Evolutionary conservation across 2,329 filamentous ascomycete species (phyloP), one percentile per base, ranked within the genome.

Genomic region (Xylariaceae sp.): DNA sequence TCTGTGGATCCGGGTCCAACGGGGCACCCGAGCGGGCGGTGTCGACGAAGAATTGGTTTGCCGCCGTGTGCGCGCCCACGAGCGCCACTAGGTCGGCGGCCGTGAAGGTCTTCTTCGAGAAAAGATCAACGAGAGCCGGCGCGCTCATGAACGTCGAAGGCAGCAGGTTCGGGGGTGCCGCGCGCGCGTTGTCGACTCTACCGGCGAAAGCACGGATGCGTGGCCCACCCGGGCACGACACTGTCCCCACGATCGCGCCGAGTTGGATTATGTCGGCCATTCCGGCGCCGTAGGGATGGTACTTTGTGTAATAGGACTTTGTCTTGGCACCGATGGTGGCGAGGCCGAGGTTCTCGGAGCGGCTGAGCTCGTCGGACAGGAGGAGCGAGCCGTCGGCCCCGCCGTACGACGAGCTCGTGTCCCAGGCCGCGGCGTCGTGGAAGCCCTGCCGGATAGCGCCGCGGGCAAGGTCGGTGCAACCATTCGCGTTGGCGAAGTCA

Each of bases 221-320:
- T 2, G 79, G 79, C 0, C 80, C 79, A 11, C 75, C 73, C 0
- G 79, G 78, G 52, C 80, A 83, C 2, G 72, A 71, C 2, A 77
- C 72, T 3, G 76, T 76, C 3, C 75, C 78, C 41, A 76, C 69
- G 47, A 69, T 71, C 66, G 70, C 73, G 2, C 73, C 76, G 48
- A 80, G 74, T 63, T 80, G 77, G 41, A 80, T 76, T 26, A 83
- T 68, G 64, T 83, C 80, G 19, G 80, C 80, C 59, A 78, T 76
- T 8, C 72, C 69, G n/a, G 80, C 71, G 12, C 64, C 66, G 54
- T 70, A 66, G 4, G 56, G 52, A 9, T 70, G 66, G 55, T 73
- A 76, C 53, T 73, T 70, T 26, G 62, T 56, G 50, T 72, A 72
- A 60, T 78, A 72, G 1, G 58, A 55, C 39, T 67, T 64, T 3